These are phyloP conservation scores for Pseudozyma thailandica DNA, from an alignment of 1,284 basidiomycete genomes.

Conservation along the genomic window DNA sequence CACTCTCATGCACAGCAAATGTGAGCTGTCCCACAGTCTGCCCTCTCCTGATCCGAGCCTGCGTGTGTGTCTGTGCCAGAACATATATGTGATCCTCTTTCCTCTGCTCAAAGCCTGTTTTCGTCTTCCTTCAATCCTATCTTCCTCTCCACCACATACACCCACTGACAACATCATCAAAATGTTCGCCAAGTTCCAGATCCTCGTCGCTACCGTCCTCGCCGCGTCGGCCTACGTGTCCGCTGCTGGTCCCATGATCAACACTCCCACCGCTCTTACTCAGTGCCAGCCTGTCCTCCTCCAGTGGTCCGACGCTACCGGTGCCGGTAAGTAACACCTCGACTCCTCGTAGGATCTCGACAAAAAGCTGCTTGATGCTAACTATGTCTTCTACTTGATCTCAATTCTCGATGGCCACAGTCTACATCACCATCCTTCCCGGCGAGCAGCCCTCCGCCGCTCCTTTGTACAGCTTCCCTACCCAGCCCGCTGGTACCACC, in stretches of 20 bases:
- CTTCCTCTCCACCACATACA: constrained; percentile 1
- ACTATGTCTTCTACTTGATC: constrained; percentile 2
- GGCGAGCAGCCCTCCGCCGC: constrained; percentile 33
- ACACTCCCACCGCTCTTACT: constrained; percentile 48
- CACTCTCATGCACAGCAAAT: too few relatives aligned
- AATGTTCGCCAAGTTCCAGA: constrained; percentile 33
- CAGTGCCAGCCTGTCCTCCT: constrained; percentile 54
- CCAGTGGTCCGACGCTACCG: constrained; percentile 42
- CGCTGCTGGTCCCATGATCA: constrained; percentile 32
- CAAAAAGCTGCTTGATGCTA: not conserved
- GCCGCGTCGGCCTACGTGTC: constrained; percentile 23
- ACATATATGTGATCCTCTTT: not conserved
- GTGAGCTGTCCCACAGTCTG: too few relatives aligned
- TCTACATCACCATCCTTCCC: constrained; percentile 36
- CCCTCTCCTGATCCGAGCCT: constrained; percentile 1
- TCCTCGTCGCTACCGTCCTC: constrained; percentile 35
- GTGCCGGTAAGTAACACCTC: constrained; percentile 27
- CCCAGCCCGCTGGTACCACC: constrained; percentile 18
- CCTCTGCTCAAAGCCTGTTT: constrained; percentile 12
- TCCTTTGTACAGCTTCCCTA: constrained; percentile 35
- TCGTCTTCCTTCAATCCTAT: not conserved
- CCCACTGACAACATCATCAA: constrained; percentile 6
- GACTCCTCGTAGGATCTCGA: not conserved
- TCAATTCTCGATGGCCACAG: constrained; percentile 2
- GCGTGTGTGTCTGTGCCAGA: not conserved